Percentiles rank a stretch among this genome's conserved stretches.
Conservation (phyloP, 2,329 filamentous ascomycete species). For the Sclerotinia borealis region DNA sequence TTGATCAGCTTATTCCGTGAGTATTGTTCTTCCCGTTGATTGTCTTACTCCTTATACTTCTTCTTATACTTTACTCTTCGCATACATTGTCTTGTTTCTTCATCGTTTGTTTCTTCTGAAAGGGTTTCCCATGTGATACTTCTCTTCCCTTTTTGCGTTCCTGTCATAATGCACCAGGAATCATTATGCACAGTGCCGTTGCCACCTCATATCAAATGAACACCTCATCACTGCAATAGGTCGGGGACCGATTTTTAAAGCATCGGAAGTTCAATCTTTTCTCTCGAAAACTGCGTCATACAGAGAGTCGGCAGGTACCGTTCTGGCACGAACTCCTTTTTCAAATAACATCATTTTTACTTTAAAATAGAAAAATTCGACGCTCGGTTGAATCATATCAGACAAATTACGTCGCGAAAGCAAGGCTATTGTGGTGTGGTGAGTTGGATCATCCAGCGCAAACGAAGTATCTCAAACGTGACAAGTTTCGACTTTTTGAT, state of each 20-base stretch:
- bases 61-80: neutral
- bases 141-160: neutral
- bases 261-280: neutral
- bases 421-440: neutral
- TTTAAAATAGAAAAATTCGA: neutral
- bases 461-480: constrained; percentile 9
- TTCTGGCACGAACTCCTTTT: neutral
- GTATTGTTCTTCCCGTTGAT: neutral
- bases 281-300: neutral
- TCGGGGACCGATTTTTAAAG: neutral
- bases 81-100: neutral
- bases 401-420: constrained; percentile 5
- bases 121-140: neutral
- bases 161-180: constrained; percentile 1
- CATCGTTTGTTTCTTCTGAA: neutral
- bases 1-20: neutral
- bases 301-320: neutral
- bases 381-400: neutral
- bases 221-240: neutral
- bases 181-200: neutral
- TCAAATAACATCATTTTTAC: neutral
- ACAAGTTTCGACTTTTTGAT: neutral
- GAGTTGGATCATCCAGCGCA: neutral
- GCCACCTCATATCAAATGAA: constrained; percentile 6
- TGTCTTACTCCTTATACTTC: constrained; percentile 1